Evolutionary conservation across 1,284 basidiomycete species (phyloP).

Genomic region (Singerocomus inundabilis): DNA sequence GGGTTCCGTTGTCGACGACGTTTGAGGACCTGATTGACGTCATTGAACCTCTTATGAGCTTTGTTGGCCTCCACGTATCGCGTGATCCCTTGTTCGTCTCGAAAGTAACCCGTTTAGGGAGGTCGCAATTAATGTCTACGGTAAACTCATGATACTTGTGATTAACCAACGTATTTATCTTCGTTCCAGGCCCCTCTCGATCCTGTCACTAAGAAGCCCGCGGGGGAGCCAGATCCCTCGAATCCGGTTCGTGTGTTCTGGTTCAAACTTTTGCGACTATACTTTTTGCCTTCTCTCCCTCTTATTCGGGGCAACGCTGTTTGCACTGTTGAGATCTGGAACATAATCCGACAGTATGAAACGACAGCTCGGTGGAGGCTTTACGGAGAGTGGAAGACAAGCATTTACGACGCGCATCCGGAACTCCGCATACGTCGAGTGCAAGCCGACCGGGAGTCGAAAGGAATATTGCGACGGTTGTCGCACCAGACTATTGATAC

Average conservation of each 20-base stretch:
- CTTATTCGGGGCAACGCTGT: constrained; percentile 85
- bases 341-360: constrained; percentile 76
- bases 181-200: constrained; percentile 46
- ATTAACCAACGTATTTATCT: constrained; percentile 15
- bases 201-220: constrained; percentile 53
- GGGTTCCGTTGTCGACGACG: constrained; percentile 63
- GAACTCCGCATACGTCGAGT: constrained; percentile 71
- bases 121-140: constrained; percentile 44
- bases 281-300: constrained; percentile 85
- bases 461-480: constrained; percentile 77
- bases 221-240: constrained; percentile 49
- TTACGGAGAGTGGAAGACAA: constrained; percentile 94
- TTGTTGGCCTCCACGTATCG: constrained; percentile 73
- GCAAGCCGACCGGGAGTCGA: constrained; percentile 75
- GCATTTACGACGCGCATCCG: constrained; percentile 66
- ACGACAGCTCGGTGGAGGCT: constrained; percentile 82
- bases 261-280: constrained; percentile 77
- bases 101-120: constrained; percentile 60
- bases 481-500: constrained; percentile 82
- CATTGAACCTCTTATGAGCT: constrained; percentile 72
- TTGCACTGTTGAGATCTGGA: constrained; percentile 86
- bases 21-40: constrained; percentile 72
- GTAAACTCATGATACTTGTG: constrained; percentile 39
- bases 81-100: constrained; percentile 66
- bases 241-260: constrained; percentile 69